These are phyloP conservation scores for Aspergillus uvarum DNA, from an alignment of 2,329 filamentous ascomycete genomes.

Conservation along the genomic window DNA sequence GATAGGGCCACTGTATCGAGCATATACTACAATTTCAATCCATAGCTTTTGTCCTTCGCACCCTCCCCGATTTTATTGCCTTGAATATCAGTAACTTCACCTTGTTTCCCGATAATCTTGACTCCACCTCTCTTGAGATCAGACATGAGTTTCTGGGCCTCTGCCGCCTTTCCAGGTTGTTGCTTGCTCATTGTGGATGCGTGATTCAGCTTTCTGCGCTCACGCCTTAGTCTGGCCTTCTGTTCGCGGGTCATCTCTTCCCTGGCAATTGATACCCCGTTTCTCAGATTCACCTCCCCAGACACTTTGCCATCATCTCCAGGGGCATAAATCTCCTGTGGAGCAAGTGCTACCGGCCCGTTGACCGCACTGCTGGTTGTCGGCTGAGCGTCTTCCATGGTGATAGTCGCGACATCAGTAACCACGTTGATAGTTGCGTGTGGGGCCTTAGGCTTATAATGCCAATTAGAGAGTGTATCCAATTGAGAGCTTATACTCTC, in stretches of 20 bases:
- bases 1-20: not conserved
- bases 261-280: conserved; percentile 71
- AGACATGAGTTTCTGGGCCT: conserved; percentile 58
- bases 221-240: conserved; percentile 70
- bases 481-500: conserved; percentile 75
- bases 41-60: conserved; percentile 29
- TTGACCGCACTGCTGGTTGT: conserved; percentile 67
- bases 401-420: conserved; percentile 83
- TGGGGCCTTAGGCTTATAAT: conserved; percentile 87
- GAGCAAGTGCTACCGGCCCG: conserved; percentile 71
- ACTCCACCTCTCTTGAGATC: conserved; percentile 82
- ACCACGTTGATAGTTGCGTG: conserved; percentile 82
- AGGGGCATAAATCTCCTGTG: conserved; percentile 91
- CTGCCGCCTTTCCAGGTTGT: conserved; percentile 44
- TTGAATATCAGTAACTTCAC: conserved; percentile 78
- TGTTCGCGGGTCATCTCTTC: conserved; percentile 89
- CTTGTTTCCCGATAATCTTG: conserved; percentile 87
- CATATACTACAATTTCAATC: conserved; percentile 36
- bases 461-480: conserved; percentile 87
- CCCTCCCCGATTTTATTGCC: conserved; percentile 65
- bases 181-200: conserved; percentile 50
- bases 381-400: conserved; percentile 93
- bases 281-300: conserved; percentile 75
- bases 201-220: conserved; percentile 79
- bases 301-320: conserved; percentile 61